Base-by-base conservation (phyloP, 495 filamentous ascomycete genomes). In the Annulohypoxylon maeteangense region DNA sequence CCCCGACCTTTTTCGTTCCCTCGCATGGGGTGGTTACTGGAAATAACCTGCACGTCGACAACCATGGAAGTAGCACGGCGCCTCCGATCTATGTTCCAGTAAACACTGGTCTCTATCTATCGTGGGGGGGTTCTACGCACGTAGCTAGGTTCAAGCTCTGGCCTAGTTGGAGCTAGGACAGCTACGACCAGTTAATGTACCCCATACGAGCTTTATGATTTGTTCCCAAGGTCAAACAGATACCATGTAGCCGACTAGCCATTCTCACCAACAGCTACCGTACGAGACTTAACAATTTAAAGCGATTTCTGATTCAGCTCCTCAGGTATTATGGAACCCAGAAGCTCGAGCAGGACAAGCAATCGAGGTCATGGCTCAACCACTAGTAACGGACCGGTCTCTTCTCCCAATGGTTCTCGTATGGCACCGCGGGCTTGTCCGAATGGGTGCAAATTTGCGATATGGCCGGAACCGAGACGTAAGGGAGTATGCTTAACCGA, bases 121-220 rank as follows among this genome's bases (percentile, higher is more conserved):
- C 54, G 40, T 12, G n/a, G n/a, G n/a, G n/a, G 31, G 2, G 23
- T 14, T 12, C 29, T 34, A 56, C 25, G 50, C 7, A 54, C 48
- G 31, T 38, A 48, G 18, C 2, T 48, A 48, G 31, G 6, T 22
- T 20, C 25, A 56, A 57, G 31, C 18, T 57, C 32, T 23, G 50
- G 1, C 34, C 20, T 40, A 40, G 20, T n/a, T 16, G 25, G 54
- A 57, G 27, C 32, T n/a, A 23, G 20, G 40, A 20, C 18, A 32
- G 32, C 32, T 57, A 3, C 34, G 20, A 57, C 20, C 54, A 40
- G 12, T 11, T n/a, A 38, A 57, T 25, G 18, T 10, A 16, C 18
- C 18, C 32, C 31, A 56, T 38, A 50, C 45, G 45, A 51, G 47
- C 47, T 50, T 27, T 50, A 50, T 50, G 45, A 50, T 50, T 50